Base-by-base conservation (phyloP, 176 grass and related monocot species). In the Lolium multiflorum region DNA sequence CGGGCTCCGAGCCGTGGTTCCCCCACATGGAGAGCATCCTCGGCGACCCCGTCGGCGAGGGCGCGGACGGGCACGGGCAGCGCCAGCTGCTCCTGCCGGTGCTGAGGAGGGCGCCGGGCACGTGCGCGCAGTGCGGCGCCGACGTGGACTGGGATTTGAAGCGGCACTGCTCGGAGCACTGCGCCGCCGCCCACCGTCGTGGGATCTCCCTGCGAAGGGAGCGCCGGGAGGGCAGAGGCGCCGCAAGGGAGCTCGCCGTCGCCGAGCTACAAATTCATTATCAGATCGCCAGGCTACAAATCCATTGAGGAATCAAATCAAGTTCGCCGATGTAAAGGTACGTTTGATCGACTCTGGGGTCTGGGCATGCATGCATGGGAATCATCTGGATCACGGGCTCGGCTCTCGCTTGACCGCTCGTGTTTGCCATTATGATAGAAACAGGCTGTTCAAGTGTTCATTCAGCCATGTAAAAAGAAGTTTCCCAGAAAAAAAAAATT, bases 1-100 rank as follows among this genome's bases (percentile, higher is more conserved):
- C 47, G 63, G 79, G 47, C 25, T 51, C 62, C 16, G 80, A 69
- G 80, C 17, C 11, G 26, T 82, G 80, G 80, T 52, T 82, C 63
- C 54, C 55, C 0, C 18, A 15, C 37, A 4, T 79, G 20, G 71
- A 79, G 76, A 24, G 37, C 56, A 25, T 79, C 18, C 76, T 79
- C 26, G 76, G 37, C 20, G 76, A 79, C 28, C 56, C 56, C 1
- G 56, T 79, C 3, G 56, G 20, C n/a, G 76, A 58, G 11, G 76
- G n/a, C 20, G 55, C 44, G 35, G 56, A 41, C 55, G 56, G 44
- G 20, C 37, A 60, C 20, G 38, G 38, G 17, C 68, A 2, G 38
- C 16, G 3, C 38, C 68, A 6, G 38, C 38, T 79, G 56, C 37
- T 79, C 7, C 56, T 61, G 37, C 76, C 76, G 17, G 20, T 79